A percentile compares a stretch with the other conserved stretches of the same genome.
Conservation (phyloP, 176 grass and related monocot genomes). For the Musa troglodytarum region DNA sequence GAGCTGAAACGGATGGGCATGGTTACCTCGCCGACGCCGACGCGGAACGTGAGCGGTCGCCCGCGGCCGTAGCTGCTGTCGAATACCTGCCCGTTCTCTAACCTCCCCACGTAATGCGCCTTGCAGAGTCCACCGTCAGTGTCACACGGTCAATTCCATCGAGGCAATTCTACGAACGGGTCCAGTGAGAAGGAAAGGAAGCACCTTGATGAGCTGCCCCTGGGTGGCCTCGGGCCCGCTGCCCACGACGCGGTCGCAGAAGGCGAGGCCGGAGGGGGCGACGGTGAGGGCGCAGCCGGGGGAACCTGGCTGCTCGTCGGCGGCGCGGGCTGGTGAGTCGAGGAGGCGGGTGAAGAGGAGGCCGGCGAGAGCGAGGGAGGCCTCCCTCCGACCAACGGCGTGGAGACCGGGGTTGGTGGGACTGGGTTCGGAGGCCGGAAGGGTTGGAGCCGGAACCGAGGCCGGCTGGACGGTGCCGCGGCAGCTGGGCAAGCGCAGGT, state of each 20-base stretch:
- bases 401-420: not conserved
- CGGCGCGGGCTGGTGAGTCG: slow-evolving; percentile 14
- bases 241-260: slow-evolving; percentile 71
- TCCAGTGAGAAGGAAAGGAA: not conserved
- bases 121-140: not conserved
- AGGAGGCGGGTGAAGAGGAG: slow-evolving; percentile 18
- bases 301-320: not conserved
- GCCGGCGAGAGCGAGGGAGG: slow-evolving; percentile 26
- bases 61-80: slow-evolving; percentile 89
- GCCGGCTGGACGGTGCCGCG: not conserved
- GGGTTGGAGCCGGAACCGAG: not conserved
- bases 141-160: not conserved
- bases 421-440: not conserved
- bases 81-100: slow-evolving; percentile 90
- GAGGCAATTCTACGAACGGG: not conserved
- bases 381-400: slow-evolving; percentile 32
- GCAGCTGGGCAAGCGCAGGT: not conserved
- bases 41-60: slow-evolving; percentile 49
- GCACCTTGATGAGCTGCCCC: slow-evolving; percentile 73
- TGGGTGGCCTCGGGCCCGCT: slow-evolving; percentile 41
- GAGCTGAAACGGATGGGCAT: too few species aligned
- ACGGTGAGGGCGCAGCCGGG: slow-evolving; percentile 44
- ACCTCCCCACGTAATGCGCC: slow-evolving; percentile 78
- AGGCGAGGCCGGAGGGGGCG: slow-evolving; percentile 51
- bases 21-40: slow-evolving; percentile 77